These are phyloP conservation scores for Ascodesmis nigricans DNA, from an alignment of 495 filamentous ascomycete genomes.

Conservation along the genomic window DNA sequence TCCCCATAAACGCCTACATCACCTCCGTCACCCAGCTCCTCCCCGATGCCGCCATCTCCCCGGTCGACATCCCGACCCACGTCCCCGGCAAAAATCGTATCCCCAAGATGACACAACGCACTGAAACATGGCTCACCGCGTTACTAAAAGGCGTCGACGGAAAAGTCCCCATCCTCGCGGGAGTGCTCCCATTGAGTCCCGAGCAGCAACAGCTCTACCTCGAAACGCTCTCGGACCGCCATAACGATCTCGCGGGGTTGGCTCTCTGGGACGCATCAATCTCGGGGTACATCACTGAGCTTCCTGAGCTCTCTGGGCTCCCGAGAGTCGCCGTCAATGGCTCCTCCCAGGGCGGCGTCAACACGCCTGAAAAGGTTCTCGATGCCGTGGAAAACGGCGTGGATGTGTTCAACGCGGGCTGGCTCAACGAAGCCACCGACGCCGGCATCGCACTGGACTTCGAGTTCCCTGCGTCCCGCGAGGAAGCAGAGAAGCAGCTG, in stretches of 20 bases:
- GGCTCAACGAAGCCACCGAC: slow-evolving; percentile 53
- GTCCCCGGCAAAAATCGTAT: slow-evolving; percentile 43
- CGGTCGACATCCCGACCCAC: slow-evolving; percentile 51
- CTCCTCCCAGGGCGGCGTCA: too few relatives aligned
- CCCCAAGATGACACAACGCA: slow-evolving; percentile 68
- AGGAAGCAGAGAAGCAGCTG: background rate
- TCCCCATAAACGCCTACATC: slow-evolving; percentile 46
- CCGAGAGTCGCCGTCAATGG: slow-evolving; percentile 52
- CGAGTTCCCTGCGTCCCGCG: slow-evolving; percentile 32
- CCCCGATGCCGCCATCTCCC: slow-evolving; percentile 61
- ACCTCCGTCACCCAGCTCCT: slow-evolving; percentile 35
- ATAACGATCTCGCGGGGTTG: slow-evolving; percentile 42
- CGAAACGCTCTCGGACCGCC: slow-evolving; percentile 36
- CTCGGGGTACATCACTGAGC: slow-evolving; percentile 39
- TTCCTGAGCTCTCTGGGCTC: slow-evolving; percentile 33
- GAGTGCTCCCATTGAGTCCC: slow-evolving; percentile 53
- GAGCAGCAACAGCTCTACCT: slow-evolving; percentile 57
- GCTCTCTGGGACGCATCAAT: slow-evolving; percentile 58
- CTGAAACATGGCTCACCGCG: slow-evolving; percentile 45
- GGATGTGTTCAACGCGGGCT: slow-evolving; percentile 57
- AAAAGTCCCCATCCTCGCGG: slow-evolving; percentile 43
- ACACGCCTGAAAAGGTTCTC: slow-evolving; percentile 51
- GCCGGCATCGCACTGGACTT: slow-evolving; percentile 71
- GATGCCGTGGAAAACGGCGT: slow-evolving; percentile 50
- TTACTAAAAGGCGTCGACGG: slow-evolving; percentile 28